Evolutionary conservation across 164 flowering plant genomes (phyloP).

Genomic region (Chimonanthus salicifolius): DNA sequence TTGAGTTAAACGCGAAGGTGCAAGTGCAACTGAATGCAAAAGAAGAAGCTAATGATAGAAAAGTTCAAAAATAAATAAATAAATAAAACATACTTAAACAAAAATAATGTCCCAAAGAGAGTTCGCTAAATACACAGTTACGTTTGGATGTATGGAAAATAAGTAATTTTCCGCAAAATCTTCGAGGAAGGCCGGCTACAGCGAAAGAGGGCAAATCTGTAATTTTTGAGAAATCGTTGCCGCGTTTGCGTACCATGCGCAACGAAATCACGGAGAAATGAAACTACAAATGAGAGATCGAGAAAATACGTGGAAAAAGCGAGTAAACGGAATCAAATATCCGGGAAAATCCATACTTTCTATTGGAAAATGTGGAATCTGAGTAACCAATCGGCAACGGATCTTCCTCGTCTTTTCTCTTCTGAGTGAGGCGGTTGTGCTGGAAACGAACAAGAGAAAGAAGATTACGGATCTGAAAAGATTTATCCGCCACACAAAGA

Average conservation of each 20-base stretch:
- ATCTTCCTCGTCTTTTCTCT: too few relatives aligned
- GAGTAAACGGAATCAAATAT: background rate
- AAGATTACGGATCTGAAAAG: background rate
- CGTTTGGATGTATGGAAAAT: background rate
- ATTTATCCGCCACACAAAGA: background rate
- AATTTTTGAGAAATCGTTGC: background rate
- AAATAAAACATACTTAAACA: too few relatives aligned
- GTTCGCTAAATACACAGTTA: too few relatives aligned
- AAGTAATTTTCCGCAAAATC: background rate
- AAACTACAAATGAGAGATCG: background rate
- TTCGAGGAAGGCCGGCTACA: background rate
- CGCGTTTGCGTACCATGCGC: background rate
- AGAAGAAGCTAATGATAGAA: background rate
- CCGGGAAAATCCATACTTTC: too few relatives aligned
- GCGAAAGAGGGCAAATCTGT: background rate
- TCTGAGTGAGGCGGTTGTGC: background rate
- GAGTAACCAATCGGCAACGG: too few relatives aligned
- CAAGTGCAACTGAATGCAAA: background rate
- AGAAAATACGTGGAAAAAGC: background rate
- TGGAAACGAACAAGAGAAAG: background rate
- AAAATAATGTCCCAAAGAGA: too few relatives aligned
- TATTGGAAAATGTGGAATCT: too few relatives aligned
- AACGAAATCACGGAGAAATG: background rate
- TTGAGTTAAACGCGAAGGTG: background rate
- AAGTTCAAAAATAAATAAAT: too few relatives aligned